These are phyloP conservation scores for Andalucia godoyi DNA, from an alignment of 78 protist genomes.

Conservation along the genomic window DNA sequence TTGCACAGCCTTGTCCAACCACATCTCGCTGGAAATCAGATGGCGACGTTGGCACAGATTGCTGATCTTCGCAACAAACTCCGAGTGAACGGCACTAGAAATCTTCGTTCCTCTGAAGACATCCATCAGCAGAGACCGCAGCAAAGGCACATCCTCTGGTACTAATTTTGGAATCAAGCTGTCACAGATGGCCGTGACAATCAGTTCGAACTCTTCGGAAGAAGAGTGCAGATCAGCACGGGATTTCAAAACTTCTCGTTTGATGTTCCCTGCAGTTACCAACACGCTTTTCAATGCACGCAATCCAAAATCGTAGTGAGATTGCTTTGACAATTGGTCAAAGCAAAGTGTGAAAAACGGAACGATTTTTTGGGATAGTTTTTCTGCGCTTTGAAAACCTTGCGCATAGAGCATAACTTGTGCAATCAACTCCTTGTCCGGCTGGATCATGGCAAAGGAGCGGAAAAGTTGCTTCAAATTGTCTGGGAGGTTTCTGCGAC, in stretches of 20 bases:
- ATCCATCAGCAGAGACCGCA: constrained; percentile 18
- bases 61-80: too few relatives aligned
- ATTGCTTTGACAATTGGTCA: constrained; percentile 81
- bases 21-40: constrained; percentile 7
- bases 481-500: constrained; percentile 96
- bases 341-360: constrained; percentile 86
- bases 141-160: constrained; percentile 42
- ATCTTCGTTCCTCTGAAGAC: constrained; percentile 11
- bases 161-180: constrained; percentile 85
- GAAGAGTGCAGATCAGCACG: neutral
- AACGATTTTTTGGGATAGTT: constrained; percentile 78
- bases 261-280: constrained; percentile 80
- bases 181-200: constrained; percentile 51
- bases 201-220: constrained; percentile 41
- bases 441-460: constrained; percentile 60
- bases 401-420: constrained; percentile 92
- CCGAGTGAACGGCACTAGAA: neutral
- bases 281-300: constrained; percentile 93
- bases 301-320: constrained; percentile 99
- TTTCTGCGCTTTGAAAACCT: constrained; percentile 87
- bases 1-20: constrained; percentile 80
- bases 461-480: constrained; percentile 95
- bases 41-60: too few relatives aligned
- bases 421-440: constrained; percentile 92
- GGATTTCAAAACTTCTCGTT: constrained; percentile 30